Evolutionary conservation across 495 filamentous ascomycete species (phyloP), one percentile per base, ranked within the genome.

Genomic region (Lepidopterella palustris): DNA sequence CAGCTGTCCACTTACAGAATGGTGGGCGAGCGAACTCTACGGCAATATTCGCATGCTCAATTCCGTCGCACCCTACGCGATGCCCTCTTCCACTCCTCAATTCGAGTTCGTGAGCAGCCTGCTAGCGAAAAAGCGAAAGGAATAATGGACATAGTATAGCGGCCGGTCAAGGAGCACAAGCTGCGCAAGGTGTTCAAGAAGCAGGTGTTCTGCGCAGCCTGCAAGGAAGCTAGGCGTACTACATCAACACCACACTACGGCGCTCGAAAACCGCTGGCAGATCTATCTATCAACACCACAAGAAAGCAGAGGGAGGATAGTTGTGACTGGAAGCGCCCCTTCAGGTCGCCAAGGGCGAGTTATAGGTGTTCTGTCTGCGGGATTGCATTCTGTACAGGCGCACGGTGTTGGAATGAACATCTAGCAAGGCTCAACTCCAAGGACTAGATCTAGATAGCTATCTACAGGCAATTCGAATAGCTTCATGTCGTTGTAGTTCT

Each of bases 81-180:
- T 23, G 42, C 42, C 42, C 42, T 47, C 42, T 23, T 47, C 42
- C 42, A 47, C 20, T 5, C 18, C 6, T 47, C 42, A 8, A 47
- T 47, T 47, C 42, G 42, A 5, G 5, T 23, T 5, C 42, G 42
- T 18, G 5, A 47, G 42, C 42, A 5, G 20, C 11, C 11, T 15
- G 20, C 42, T 23, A n/a, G 6, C 5, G 5, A 8, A 20, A 47
- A 47, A 47, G 20, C 5, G 20, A 47, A 47, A 23, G 20, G 13
- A 47, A 47, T 47, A 47, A 47, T 47, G 20, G 42, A 47, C 42
- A 47, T 47, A 47, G 42, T 47, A 47, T 47, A 20, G 42, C 42
- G 20, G 42, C 42, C 42, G 42, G 42, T 47, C 20, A 47, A 47
- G 42, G 42, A 47, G 42, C 42, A 47, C 20, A 47, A 20, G 42